These are phyloP conservation scores for Acer campestre DNA, from an alignment of 345 rosid genomes.

Conservation along the genomic window DNA sequence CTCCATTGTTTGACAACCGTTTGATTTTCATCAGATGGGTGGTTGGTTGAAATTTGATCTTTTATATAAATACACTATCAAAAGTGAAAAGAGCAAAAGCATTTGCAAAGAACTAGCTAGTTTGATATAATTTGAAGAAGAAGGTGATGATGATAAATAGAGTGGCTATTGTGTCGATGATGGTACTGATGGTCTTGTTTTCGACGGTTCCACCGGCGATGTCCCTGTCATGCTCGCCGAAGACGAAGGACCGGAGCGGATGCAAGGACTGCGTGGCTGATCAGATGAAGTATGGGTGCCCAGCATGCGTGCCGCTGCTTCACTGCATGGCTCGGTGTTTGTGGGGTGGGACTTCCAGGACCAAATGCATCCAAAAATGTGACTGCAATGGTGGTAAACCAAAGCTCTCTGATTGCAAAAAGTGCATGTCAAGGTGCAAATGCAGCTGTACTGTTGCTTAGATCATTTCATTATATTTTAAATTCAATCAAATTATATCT, in stretches of 20 bases:
- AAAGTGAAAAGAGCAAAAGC: neutral
- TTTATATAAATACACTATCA: neutral
- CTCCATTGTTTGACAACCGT: neutral
- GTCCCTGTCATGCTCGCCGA: slow-evolving; percentile 18
- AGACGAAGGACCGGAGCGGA: slow-evolving; percentile 18
- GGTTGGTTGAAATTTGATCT: neutral
- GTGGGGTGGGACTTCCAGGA: slow-evolving; percentile 60
- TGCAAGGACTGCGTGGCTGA: slow-evolving; percentile 59
- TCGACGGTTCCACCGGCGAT: slow-evolving; percentile 19
- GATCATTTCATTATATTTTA: no score
- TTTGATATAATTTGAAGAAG: no score
- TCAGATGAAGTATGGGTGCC: slow-evolving; percentile 56
- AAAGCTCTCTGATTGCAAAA: slow-evolving; percentile 58
- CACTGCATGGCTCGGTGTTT: slow-evolving; percentile 81
- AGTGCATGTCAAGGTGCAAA: slow-evolving; percentile 70
- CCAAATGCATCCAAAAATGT: slow-evolving; percentile 48
- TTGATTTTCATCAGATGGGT: slow-evolving; percentile 1
- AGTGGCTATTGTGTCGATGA: slow-evolving; percentile 2
- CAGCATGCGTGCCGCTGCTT: slow-evolving; percentile 56
- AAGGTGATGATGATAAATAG: neutral
- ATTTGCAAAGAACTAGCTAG: neutral
- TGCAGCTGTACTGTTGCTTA: slow-evolving; percentile 46
- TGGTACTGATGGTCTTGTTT: slow-evolving; percentile 23
- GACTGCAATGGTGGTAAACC: slow-evolving; percentile 51
- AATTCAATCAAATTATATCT: no score